Evolutionary conservation across 768 basidiomycete species (phyloP), one percentile per base, ranked within the genome.

Genomic region (Cyclocybe aegerita): DNA sequence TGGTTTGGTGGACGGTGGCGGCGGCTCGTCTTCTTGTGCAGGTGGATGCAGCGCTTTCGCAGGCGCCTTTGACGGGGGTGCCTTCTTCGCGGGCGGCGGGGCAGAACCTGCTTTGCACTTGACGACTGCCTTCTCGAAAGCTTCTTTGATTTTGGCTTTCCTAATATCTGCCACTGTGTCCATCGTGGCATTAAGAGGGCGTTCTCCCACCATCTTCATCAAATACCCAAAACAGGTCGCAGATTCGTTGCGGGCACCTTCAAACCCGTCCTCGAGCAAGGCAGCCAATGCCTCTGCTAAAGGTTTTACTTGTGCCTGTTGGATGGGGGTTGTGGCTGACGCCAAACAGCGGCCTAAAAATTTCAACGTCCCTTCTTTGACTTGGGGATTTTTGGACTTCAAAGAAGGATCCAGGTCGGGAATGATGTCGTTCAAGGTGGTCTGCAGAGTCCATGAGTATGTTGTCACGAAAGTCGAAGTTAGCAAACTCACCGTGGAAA

Each of bases 131-230:
- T 88, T 93, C 50, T 92, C 94, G 57, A 82, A 90, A 1, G 92
- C 90, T 64, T 98, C 97, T 67, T 89, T 95, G 46, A 99, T 92
- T 70, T 98, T 99, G 2, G 76, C 78, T 69, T 92, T 94, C 56
- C 93, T 77, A 15, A 96, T 75, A 60, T 98, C 94, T 12, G 90
- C 85, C 49, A 98, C 73, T 7, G 80, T 75, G 54, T 98, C 95
- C 74, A 96, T 79, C 6, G 90, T 73, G 1, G 91, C 91, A 62
- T 88, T 93, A 39, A 99, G 78, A 12, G 88, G 86, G 29, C 96
- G 77, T 64, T 98, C 96, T 15, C 97, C 97, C 9, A 98, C 81
- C 80, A 98, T 95, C 75, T 91, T 98, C 90, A 95, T 95, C 58
- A 98, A 70, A 0, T 84, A 86, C 12, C 96, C 97, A 32, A 99